Evolutionary conservation across 73 alveolate species (phyloP).

Genomic region (Tetrahymena malaccensis): DNA sequence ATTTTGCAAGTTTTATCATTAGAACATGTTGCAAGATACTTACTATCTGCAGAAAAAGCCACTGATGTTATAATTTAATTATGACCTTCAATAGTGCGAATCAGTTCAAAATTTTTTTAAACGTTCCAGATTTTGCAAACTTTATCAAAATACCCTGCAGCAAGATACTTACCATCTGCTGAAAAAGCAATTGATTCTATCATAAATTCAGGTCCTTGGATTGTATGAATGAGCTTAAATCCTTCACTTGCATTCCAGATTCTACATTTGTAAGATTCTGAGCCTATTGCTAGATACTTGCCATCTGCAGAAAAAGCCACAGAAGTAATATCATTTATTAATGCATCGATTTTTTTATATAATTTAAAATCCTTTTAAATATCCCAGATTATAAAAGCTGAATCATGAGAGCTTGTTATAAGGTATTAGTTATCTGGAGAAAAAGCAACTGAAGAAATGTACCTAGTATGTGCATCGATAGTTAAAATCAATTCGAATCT

Average conservation of each 20-base stretch:
- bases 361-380: background rate
- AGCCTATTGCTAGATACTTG: background rate
- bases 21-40: background rate
- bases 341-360: background rate
- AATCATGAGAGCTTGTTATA: background rate
- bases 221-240: background rate
- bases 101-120: too few relatives aligned
- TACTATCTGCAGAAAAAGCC: background rate
- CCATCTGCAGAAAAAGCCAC: background rate
- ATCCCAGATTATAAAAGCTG: background rate
- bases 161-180: background rate
- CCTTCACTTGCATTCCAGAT: background rate
- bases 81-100: background rate
- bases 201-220: too few relatives aligned
- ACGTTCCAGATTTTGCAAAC: background rate
- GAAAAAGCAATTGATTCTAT: background rate
- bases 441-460: background rate
- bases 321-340: background rate
- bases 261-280: background rate
- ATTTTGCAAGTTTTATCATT: background rate
- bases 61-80: background rate
- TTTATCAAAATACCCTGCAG: background rate
- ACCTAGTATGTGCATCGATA: too few relatives aligned
- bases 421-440: background rate
- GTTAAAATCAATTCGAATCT: background rate